Percentiles rank a stretch among this genome's conserved stretches.
Conservation (phyloP, 2,329 filamentous ascomycete species). For the Penicillium sp. region DNA sequence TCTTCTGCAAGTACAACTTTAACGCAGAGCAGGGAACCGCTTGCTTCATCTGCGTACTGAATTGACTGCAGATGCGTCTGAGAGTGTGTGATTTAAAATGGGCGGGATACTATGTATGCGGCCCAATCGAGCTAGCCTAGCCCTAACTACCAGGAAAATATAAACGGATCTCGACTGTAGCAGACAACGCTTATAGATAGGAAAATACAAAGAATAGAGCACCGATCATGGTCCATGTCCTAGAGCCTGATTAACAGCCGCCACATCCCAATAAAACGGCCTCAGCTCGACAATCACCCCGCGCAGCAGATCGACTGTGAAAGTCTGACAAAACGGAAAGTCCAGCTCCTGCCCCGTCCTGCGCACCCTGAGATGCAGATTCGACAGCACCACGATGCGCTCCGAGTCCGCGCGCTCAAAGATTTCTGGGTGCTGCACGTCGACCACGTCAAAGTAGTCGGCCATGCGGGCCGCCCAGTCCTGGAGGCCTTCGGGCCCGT, state of each 20-base stretch:
- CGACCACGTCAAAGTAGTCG: constrained; percentile 23
- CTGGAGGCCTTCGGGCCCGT: constrained; percentile 28
- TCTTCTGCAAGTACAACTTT: neutral
- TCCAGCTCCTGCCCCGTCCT: constrained; percentile 27
- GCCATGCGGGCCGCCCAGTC: constrained; percentile 31
- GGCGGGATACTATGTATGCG: no score
- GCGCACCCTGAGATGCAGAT: constrained; percentile 26
- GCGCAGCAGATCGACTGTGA: constrained; percentile 31
- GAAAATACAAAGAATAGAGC: no score
- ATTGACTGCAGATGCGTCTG: no score
- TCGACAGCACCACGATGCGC: constrained; percentile 25
- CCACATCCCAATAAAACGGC: constrained; percentile 37
- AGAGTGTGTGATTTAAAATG: no score
- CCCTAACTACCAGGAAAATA: no score
- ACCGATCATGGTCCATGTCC: neutral
- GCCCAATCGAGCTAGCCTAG: no score
- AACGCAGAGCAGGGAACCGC: neutral
- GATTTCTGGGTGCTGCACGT: constrained; percentile 28
- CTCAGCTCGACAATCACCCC: constrained; percentile 28
- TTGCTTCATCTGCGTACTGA: neutral
- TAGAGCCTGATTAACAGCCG: constrained; percentile 5
- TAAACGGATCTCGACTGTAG: no score
- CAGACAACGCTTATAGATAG: no score
- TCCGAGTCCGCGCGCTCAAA: constrained; percentile 28
- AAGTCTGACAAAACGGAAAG: constrained; percentile 27